Evolutionary conservation across 371 early-diverging fungal genomes (phyloP), one percentile per base, ranked within the genome.

Genomic region (Choanephora cucurbitarum): DNA sequence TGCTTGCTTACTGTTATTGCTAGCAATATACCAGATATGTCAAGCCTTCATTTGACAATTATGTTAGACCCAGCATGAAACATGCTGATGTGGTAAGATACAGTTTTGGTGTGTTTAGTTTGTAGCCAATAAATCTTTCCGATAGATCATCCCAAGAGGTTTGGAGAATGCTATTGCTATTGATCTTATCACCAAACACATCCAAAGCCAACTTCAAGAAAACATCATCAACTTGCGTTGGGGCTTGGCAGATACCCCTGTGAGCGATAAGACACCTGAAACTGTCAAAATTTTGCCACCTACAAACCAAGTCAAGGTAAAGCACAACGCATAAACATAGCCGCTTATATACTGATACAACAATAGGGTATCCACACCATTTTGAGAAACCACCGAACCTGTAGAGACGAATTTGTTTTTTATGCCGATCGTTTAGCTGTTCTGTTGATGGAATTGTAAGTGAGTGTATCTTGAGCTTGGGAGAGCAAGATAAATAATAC

Each of bases 91-190:
- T 61, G 32, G 58, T 58, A 58, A 44, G 18, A 1, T 15, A n/a
- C 23, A 4, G 14, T 3, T n/a, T 49, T 49, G n/a, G 2, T 33
- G 5, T 37, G 7, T 7, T 22, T 41, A 7, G 23, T 15, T 21
- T 5, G 17, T 34, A 14, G 7, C 15, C 8, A 28, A 28, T 7
- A 7, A 28, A 7, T 37, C 10, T 37, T 2, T 14, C 10, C 2
- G 9, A 9, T 66, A 83, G 83, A 92, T 94, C 52, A 89, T 94
- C 59, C 96, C 96, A 11, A 84, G 94, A 56, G 95, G 95, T 11
- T 70, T 91, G 33, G 94, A 93, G 57, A 96, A 96, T 74, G 70
- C 79, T 48, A 91, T 93, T 22, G 97, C 97, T 4, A 93, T 96
- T 60, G 93, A 92, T 63, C 77, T 96, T 48, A 87, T 95, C 64